A percentile compares a stretch with the other conserved stretches of the same genome.
Conservation (phyloP, 768 basidiomycete species). For the Termitomyces sp. region DNA sequence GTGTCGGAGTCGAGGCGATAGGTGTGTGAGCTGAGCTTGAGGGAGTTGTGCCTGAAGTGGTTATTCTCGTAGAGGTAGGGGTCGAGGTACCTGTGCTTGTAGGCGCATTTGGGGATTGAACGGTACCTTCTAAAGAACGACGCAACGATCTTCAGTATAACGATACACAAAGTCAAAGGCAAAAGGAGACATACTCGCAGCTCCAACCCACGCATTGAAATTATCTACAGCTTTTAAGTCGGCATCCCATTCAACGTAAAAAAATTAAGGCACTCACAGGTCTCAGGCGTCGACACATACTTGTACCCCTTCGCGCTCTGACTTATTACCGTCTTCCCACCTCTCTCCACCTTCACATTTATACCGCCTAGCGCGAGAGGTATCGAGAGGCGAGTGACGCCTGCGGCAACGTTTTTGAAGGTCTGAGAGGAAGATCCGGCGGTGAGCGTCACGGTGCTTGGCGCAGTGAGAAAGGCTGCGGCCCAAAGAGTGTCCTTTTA, state of each 20-base stretch:
- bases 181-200: slow-evolving; percentile 30
- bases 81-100: not conserved
- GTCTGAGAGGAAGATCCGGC: slow-evolving; percentile 36
- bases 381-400: slow-evolving; percentile 61
- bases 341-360: slow-evolving; percentile 50
- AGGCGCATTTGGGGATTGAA: not conserved
- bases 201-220: slow-evolving; percentile 61
- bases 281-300: slow-evolving; percentile 29
- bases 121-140: not conserved
- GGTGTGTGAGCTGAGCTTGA: not conserved
- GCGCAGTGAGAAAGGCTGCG: slow-evolving; percentile 52
- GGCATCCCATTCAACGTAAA: not conserved
- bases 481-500: slow-evolving; percentile 62
- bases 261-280: slow-evolving; percentile 25
- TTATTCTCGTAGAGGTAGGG: not conserved
- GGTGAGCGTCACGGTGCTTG: slow-evolving; percentile 50
- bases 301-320: slow-evolving; percentile 43
- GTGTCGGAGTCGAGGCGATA: not conserved
- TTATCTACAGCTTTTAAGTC: slow-evolving; percentile 37
- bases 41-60: not conserved
- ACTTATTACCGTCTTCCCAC: slow-evolving; percentile 47
- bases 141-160: not conserved
- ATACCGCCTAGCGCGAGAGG: slow-evolving; percentile 54
- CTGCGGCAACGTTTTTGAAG: slow-evolving; percentile 39
- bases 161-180: not conserved